These are phyloP conservation scores for Wallemia mellicola DNA, from an alignment of 1,284 basidiomycete genomes.

Conservation along the genomic window DNA sequence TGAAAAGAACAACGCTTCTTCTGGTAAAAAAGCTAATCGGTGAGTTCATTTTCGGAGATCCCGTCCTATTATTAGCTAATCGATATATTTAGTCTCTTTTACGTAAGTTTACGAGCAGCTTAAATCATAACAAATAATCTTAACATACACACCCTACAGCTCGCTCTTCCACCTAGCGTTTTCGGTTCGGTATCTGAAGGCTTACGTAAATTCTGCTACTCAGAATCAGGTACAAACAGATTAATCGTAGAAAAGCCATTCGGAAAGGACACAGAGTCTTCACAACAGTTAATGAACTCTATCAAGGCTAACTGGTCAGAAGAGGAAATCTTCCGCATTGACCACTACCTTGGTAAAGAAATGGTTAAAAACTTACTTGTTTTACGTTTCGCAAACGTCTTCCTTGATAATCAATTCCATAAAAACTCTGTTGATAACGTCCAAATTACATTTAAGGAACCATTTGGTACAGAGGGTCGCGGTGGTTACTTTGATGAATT, in stretches of 20 bases:
- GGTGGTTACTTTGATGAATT: constrained; percentile 97
- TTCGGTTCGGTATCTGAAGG: constrained; percentile 65
- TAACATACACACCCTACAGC: constrained; percentile 11
- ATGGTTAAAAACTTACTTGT: constrained; percentile 96
- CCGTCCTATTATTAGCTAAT: neutral
- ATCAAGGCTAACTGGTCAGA: constrained; percentile 70
- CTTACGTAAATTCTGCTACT: constrained; percentile 50
- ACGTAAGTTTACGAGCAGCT: constrained; percentile 14
- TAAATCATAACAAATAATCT: neutral
- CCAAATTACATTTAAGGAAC: constrained; percentile 95
- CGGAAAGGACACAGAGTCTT: constrained; percentile 71
- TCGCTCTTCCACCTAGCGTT: constrained; percentile 76
- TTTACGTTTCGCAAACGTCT: constrained; percentile 70
- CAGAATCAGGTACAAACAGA: constrained; percentile 40
- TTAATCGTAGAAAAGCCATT: constrained; percentile 94
- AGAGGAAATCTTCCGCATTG: constrained; percentile 89
- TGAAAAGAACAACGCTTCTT: constrained; percentile 34
- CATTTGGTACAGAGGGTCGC: constrained; percentile 83
- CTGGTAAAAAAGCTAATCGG: constrained; percentile 18
- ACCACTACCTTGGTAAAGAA: constrained; percentile 93
- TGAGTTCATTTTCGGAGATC: constrained; percentile 11
- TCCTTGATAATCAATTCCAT: constrained; percentile 62
- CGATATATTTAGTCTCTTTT: constrained; percentile 38
- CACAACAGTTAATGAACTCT: constrained; percentile 39
- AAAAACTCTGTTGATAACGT: constrained; percentile 80